A percentile compares a stretch with the other conserved stretches of the same genome.
phyloP scores from a whole-genome alignment of 148 eudicot genomes.

The Tetragonia tetragonoides region DNA sequence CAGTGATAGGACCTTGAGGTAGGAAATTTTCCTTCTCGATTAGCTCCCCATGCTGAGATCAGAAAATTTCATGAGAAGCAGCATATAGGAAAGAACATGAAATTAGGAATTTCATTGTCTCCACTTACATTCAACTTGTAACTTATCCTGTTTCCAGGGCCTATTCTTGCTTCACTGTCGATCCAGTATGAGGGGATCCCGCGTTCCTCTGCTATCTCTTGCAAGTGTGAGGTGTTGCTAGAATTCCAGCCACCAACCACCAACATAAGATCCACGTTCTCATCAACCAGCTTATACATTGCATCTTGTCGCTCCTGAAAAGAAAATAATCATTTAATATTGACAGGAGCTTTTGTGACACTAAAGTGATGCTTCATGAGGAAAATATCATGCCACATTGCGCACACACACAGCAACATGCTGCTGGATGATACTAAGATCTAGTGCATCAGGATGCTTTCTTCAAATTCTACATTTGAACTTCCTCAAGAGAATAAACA shows the following conservation, averaged over 20 bases:
- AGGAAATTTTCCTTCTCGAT: slow-evolving; percentile 88
- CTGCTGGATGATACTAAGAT: neutral
- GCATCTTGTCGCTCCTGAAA: slow-evolving; percentile 98
- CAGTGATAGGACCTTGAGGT: slow-evolving; percentile 83
- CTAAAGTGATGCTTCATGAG: neutral
- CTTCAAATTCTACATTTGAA: neutral
- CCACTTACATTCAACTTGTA: slow-evolving; percentile 64
- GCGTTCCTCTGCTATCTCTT: slow-evolving; percentile 89
- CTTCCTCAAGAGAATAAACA: neutral
- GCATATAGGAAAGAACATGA: neutral
- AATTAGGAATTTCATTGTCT: neutral
- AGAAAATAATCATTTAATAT: neutral
- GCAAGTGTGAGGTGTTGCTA: slow-evolving; percentile 93
- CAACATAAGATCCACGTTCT: slow-evolving; percentile 76
- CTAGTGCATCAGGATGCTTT: neutral
- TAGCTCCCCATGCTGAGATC: slow-evolving; percentile 87
- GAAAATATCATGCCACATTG: neutral
- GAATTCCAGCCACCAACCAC: slow-evolving; percentile 99
- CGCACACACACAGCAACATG: neutral
- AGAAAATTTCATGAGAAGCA: slow-evolving; percentile 12
- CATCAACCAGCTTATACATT: slow-evolving; percentile 87
- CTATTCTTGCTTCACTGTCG: slow-evolving; percentile 78
- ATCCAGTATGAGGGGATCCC: slow-evolving; percentile 97
- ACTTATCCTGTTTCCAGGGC: slow-evolving; percentile 85
- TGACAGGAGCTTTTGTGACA: neutral